phyloP scores from a whole-genome alignment of 106 monocot genomes.

The Dioscorea dumetorum region DNA sequence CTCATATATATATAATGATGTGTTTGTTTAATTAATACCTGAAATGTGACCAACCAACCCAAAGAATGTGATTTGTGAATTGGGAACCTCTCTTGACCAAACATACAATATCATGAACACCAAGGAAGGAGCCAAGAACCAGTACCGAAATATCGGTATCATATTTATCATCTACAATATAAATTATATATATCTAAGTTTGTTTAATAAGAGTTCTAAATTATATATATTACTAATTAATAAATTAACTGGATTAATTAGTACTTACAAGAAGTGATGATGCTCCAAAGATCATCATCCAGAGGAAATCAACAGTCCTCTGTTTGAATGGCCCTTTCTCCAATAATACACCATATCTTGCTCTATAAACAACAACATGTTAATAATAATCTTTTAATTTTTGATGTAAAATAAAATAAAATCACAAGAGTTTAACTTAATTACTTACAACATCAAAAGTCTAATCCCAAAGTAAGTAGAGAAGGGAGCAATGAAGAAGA shows the following conservation, averaged over 20 bases:
- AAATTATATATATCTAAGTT: not conserved
- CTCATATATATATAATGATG: not conserved
- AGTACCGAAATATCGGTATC: not conserved
- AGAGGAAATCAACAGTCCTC: conserved; percentile 10
- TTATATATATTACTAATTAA: not conserved
- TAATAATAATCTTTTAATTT: not conserved
- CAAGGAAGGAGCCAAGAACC: conserved; percentile 4
- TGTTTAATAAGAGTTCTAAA: not conserved
- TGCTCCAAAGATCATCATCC: conserved; percentile 15
- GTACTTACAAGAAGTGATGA: conserved; percentile 5
- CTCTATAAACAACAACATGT: not conserved
- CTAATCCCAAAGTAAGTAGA: conserved; percentile 5
- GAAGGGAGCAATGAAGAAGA: conserved; percentile 12
- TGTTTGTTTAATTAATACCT: not conserved
- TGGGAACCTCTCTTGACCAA: conserved; percentile 11
- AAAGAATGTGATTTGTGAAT: not conserved
- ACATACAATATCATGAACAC: conserved; percentile 13
- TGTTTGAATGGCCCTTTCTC: conserved; percentile 10
- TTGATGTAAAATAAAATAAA: not conserved
- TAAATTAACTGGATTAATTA: not conserved
- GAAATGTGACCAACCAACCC: conserved; percentile 1
- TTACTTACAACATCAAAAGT: conserved; percentile 10
- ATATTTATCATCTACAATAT: not conserved
- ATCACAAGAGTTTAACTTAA: not conserved
- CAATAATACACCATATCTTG: conserved; percentile 14